Evolutionary conservation across 306 rosid species (phyloP).

Genomic region (Ochetophila trinervis): DNA sequence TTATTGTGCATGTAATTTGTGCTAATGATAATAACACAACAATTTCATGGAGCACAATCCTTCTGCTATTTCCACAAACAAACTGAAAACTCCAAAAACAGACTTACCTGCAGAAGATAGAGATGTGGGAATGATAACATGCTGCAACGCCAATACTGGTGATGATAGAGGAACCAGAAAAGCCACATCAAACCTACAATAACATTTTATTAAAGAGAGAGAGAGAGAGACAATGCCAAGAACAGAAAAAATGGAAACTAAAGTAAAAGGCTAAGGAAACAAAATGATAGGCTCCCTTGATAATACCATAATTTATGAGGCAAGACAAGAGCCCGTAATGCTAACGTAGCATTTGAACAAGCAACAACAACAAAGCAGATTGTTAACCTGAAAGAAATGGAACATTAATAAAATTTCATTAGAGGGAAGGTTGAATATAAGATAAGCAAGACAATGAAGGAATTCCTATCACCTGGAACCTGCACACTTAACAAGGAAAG

Average conservation of each 20-base stretch:
- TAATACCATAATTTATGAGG: conserved; percentile 85
- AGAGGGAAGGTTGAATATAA: conserved; percentile 18
- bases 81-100: conserved; percentile 9
- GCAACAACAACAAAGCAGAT: conserved; percentile 84
- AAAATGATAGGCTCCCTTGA: conserved; percentile 19
- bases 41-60: neutral
- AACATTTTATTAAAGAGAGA: conserved; percentile 9
- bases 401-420: conserved; percentile 7
- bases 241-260: conserved; percentile 5
- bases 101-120: conserved; percentile 55
- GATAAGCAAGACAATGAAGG: conserved; percentile 19
- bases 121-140: conserved; percentile 52
- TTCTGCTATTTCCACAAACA: neutral
- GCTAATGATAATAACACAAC: too few relatives aligned
- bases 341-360: conserved; percentile 89
- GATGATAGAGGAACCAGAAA: conserved; percentile 63
- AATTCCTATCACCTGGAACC: conserved; percentile 63
- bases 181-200: conserved; percentile 83
- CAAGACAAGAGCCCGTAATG: conserved; percentile 72
- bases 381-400: conserved; percentile 61
- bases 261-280: conserved; percentile 1
- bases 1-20: too few relatives aligned
- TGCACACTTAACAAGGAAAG: conserved; percentile 74
- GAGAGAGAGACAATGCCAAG: conserved; percentile 1
- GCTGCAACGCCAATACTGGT: conserved; percentile 86